Evolutionary conservation across 2,329 filamentous ascomycete species (phyloP).

Genomic region (Drechmeria coniospora): DNA sequence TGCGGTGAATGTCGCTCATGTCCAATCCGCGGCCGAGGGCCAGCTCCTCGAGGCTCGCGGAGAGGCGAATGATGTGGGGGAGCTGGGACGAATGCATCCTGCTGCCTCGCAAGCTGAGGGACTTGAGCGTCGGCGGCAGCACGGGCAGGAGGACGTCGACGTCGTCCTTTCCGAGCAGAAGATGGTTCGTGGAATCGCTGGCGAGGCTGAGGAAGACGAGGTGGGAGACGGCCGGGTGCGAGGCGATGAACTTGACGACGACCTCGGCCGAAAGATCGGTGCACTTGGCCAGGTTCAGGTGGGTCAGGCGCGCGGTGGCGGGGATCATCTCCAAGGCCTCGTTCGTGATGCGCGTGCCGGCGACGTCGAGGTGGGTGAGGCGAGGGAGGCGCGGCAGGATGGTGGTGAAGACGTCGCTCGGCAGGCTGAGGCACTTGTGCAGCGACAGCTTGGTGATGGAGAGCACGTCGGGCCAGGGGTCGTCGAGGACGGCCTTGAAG

Average conservation of each 20-base stretch:
- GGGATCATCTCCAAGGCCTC: constrained; percentile 56
- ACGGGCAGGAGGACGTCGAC: constrained; percentile 48
- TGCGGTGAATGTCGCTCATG: constrained; percentile 47
- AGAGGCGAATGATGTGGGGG: constrained; percentile 45
- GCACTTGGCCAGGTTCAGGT: constrained; percentile 67
- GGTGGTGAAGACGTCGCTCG: constrained; percentile 49
- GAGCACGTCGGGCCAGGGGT: constrained; percentile 37
- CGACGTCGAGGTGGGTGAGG: constrained; percentile 66
- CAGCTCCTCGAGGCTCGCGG: constrained; percentile 59
- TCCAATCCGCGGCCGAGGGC: constrained; percentile 54
- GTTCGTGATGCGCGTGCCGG: constrained; percentile 62
- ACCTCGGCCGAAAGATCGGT: constrained; percentile 48
- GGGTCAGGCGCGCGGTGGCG: constrained; percentile 54
- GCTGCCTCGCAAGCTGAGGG: constrained; percentile 62
- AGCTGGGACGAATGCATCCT: constrained; percentile 52
- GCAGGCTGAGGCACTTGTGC: constrained; percentile 62
- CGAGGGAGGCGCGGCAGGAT: constrained; percentile 54
- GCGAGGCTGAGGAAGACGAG: constrained; percentile 61
- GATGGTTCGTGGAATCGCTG: constrained; percentile 55
- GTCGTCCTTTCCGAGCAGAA: constrained; percentile 52
- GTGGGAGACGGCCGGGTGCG: constrained; percentile 51
- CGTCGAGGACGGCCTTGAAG: constrained; percentile 41
- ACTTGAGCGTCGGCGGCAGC: constrained; percentile 52
- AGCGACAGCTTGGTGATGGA: constrained; percentile 54
- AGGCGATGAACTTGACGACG: constrained; percentile 55